A percentile compares a stretch with the other conserved stretches of the same genome.
These are phyloP conservation scores for Nematodospora anomalae DNA, from an alignment of 1,139 yeast genomes.

Conservation along the genomic window DNA sequence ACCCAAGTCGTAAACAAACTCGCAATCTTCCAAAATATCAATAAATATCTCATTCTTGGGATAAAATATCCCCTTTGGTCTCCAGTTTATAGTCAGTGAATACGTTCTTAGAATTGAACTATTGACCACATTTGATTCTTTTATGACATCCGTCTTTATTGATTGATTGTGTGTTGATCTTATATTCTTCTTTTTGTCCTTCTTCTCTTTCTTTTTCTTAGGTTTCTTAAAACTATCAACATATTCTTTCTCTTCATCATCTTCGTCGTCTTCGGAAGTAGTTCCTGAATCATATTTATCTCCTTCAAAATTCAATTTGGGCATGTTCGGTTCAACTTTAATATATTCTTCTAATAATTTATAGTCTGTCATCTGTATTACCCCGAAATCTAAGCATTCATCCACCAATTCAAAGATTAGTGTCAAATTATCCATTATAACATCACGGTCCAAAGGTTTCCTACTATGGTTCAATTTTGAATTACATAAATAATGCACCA, in stretches of 20 bases:
- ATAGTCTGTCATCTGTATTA: conserved; percentile 45
- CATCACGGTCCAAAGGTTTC: conserved; percentile 27
- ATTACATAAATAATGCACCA: conserved; percentile 32
- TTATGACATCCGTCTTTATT: conserved; percentile 31
- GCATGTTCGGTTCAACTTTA: conserved; percentile 39
- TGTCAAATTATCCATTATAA: conserved; percentile 40
- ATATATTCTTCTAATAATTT: conserved; percentile 47
- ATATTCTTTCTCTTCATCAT: conserved; percentile 19
- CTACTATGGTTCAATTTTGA: conserved; percentile 3
- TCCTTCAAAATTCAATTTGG: conserved; percentile 16
- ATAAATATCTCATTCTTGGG: conserved; percentile 48
- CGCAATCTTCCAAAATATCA: conserved; percentile 43
- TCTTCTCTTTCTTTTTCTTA: conserved; percentile 15
- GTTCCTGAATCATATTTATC: conserved; percentile 2
- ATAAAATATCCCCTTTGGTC: conserved; percentile 50
- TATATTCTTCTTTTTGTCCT: conserved; percentile 21
- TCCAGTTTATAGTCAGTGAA: conserved; percentile 46
- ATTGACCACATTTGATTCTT: conserved; percentile 42
- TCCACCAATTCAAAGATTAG: conserved; percentile 44
- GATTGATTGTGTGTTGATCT: conserved; percentile 46
- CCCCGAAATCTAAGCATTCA: conserved; percentile 48
- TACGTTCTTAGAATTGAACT: conserved; percentile 55
- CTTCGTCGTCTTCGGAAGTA: conserved; percentile 17
- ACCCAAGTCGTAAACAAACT: conserved; percentile 39
- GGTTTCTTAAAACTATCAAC: conserved; percentile 12